Evolutionary conservation across 1,139 yeast genomes (phyloP).

Genomic region (Saccharomyces pastorianus): DNA sequence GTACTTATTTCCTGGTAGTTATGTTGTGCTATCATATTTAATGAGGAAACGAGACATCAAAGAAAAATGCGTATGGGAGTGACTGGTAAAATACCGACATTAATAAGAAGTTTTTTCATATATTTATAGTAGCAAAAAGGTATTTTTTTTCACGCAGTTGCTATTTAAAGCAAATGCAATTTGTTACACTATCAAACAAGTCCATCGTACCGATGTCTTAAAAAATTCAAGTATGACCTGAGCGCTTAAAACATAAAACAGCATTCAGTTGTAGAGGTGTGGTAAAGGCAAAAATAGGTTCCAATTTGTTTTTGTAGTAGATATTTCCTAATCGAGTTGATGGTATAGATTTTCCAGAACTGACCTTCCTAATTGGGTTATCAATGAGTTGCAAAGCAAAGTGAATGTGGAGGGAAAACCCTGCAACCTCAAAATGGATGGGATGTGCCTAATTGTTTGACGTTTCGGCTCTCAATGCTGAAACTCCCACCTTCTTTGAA

Average conservation of each 20-base stretch:
- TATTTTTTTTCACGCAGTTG: neutral
- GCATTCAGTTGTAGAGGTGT: too few relatives aligned
- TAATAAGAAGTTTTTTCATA: neutral
- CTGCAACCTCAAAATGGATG: neutral
- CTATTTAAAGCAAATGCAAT: neutral
- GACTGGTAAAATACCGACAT: too few relatives aligned
- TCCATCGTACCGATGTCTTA: neutral
- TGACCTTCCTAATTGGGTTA: neutral
- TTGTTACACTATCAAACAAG: neutral
- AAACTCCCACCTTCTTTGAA: neutral
- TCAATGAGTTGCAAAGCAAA: neutral
- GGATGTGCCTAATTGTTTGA: neutral
- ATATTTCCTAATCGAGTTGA: neutral
- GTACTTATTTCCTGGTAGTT: neutral
- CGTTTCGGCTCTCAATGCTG: neutral
- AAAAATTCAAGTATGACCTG: too few relatives aligned
- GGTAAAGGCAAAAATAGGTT: too few relatives aligned
- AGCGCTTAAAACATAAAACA: too few relatives aligned
- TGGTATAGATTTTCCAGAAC: too few relatives aligned
- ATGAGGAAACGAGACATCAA: too few relatives aligned
- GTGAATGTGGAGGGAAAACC: neutral
- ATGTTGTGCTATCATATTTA: too few relatives aligned
- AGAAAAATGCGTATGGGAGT: too few relatives aligned
- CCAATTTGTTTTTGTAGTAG: too few relatives aligned
- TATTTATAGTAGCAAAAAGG: neutral